phyloP scores from a whole-genome alignment of 495 filamentous ascomycete species.

The Penicillium silybi region DNA sequence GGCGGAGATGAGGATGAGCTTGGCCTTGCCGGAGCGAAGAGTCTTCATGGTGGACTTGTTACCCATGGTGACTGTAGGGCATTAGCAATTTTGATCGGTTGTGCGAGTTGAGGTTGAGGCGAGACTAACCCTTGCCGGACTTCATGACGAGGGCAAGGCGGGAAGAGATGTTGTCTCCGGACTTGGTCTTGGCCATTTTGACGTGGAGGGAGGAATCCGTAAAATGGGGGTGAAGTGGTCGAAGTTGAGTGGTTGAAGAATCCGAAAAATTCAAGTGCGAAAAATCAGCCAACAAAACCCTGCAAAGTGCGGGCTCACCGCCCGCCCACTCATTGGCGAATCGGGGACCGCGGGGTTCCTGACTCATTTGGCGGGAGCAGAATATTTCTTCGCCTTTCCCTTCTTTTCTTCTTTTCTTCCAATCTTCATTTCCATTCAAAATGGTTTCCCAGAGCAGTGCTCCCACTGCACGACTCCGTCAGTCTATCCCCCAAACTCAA shows the following conservation, averaged over 20 bases:
- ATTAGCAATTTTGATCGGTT: slow-evolving; percentile 6
- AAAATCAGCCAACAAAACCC: slow-evolving; percentile 1
- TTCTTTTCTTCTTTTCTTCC: slow-evolving; percentile 2
- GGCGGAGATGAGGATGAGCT: slow-evolving; percentile 75
- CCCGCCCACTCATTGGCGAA: slow-evolving; percentile 1
- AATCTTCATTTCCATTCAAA: slow-evolving; percentile 7
- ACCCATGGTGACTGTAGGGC: slow-evolving; percentile 64
- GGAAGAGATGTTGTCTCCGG: slow-evolving; percentile 85
- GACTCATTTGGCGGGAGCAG: slow-evolving; percentile 12
- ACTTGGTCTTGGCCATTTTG: slow-evolving; percentile 75
- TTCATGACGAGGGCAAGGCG: slow-evolving; percentile 96
- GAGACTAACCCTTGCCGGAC: slow-evolving; percentile 65
- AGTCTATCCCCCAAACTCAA: slow-evolving; percentile 30
- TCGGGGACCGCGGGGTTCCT: slow-evolving; percentile 9
- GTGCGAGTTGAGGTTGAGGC: not conserved
- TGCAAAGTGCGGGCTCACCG: slow-evolving; percentile 7
- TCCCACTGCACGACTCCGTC: slow-evolving; percentile 35
- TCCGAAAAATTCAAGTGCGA: not conserved
- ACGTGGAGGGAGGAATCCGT: slow-evolving; percentile 6
- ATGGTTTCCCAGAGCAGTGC: slow-evolving; percentile 29
- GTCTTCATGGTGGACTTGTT: slow-evolving; percentile 97
- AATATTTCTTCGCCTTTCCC: slow-evolving; percentile 6
- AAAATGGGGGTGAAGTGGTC: not conserved
- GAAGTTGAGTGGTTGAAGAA: slow-evolving; percentile 4
- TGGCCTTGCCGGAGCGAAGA: slow-evolving; percentile 65